These are phyloP conservation scores for Cercospora zeina DNA, from an alignment of 2,329 filamentous ascomycete species.

Conservation along the genomic window DNA sequence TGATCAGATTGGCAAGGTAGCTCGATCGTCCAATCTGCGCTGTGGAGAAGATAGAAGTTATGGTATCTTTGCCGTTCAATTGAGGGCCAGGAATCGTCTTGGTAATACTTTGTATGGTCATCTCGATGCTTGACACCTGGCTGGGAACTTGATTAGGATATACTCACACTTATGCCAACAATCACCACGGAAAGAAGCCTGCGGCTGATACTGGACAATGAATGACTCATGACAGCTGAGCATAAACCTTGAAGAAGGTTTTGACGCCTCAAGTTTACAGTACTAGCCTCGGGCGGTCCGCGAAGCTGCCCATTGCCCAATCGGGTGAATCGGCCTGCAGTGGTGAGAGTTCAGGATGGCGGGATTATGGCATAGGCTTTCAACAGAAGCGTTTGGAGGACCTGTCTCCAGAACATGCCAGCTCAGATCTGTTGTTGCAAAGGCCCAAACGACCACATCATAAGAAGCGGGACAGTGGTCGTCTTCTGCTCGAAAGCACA, in stretches of 20 bases:
- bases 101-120: background rate
- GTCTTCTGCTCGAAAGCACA: no score
- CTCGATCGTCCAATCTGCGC: conserved; percentile 14
- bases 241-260: background rate
- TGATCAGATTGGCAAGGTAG: conserved; percentile 19
- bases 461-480: no score
- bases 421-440: no score
- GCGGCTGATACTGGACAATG: background rate
- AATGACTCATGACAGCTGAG: background rate
- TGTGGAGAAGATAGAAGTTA: conserved; percentile 15
- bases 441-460: no score
- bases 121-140: background rate
- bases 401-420: no score
- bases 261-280: background rate
- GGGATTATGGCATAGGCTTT: background rate
- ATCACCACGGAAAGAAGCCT: background rate
- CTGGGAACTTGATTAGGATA: background rate
- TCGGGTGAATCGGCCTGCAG: background rate
- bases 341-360: background rate
- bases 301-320: background rate
- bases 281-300: background rate
- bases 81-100: conserved; percentile 8
- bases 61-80: conserved; percentile 14
- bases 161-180: background rate
- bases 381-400: background rate